Percentiles rank a stretch among this genome's conserved stretches.
phyloP scores from a whole-genome alignment of 148 eudicot genomes.

The Camellia granthamiana region DNA sequence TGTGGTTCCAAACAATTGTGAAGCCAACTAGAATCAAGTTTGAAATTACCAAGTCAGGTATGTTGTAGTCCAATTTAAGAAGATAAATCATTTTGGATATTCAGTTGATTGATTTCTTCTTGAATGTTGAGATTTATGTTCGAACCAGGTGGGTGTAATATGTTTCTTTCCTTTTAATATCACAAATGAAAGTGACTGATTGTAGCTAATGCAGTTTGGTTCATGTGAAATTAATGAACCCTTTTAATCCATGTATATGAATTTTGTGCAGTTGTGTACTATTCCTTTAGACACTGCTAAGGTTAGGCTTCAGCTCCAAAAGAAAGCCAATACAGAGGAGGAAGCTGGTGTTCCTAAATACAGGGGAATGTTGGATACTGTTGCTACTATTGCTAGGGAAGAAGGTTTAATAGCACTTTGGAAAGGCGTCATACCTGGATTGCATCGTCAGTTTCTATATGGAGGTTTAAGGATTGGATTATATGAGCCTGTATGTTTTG shows the following conservation, averaged over 20 bases:
- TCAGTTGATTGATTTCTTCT: not conserved
- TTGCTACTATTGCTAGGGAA: conserved; percentile 59
- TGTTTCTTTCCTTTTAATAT: not conserved
- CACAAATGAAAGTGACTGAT: not conserved
- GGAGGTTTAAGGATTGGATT: conserved; percentile 71
- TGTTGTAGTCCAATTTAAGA: not conserved
- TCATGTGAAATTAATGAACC: conserved; percentile 20
- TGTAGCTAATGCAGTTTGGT: conserved; percentile 4
- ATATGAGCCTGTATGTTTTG: conserved; percentile 60
- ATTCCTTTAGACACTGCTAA: conserved; percentile 68
- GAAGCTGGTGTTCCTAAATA: conserved; percentile 43
- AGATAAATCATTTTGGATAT: not conserved
- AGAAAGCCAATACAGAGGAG: conserved; percentile 41
- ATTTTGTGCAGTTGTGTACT: conserved; percentile 56
- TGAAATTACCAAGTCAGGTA: not conserved
- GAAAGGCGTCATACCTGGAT: conserved; percentile 70
- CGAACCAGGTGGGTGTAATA: not conserved
- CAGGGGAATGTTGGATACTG: conserved; percentile 54
- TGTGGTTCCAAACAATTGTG: conserved; percentile 5
- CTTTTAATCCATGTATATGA: not conserved
- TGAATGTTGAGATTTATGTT: not conserved
- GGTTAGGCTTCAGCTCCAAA: conserved; percentile 73
- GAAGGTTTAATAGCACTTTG: conserved; percentile 69
- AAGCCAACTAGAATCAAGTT: not conserved
- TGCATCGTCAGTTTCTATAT: conserved; percentile 65